Conservation (phyloP, 352 stramenopile genomes). For the Phytophthora lateralis region DNA sequence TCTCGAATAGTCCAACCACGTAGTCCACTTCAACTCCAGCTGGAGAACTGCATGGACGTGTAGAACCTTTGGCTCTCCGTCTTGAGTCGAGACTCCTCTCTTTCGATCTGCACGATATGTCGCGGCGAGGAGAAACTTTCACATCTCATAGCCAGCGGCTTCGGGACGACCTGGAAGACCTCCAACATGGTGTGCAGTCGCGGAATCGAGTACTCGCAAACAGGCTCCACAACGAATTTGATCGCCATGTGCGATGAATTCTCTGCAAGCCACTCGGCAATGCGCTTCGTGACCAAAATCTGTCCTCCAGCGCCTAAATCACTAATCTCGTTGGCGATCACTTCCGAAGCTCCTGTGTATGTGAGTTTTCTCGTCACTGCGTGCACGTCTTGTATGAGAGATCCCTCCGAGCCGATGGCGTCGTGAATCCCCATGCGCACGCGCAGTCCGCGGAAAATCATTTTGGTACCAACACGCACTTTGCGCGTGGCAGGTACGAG, state of each 20-base stretch:
- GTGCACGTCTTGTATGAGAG: conserved; percentile 40
- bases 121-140: conserved; percentile 24
- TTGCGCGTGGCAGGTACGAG: conserved; percentile 45
- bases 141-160: conserved; percentile 20
- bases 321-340: conserved; percentile 57
- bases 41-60: conserved; percentile 20
- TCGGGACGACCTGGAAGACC: conserved; percentile 42
- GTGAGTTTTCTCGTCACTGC: conserved; percentile 47
- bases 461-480: conserved; percentile 27
- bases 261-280: conserved; percentile 42
- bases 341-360: conserved; percentile 50
- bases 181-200: conserved; percentile 34
- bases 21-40: background rate
- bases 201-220: conserved; percentile 41
- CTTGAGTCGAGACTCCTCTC: conserved; percentile 11
- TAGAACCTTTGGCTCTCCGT: conserved; percentile 24
- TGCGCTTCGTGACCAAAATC: conserved; percentile 51
- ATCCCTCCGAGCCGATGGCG: conserved; percentile 33
- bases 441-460: conserved; percentile 48
- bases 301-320: conserved; percentile 55
- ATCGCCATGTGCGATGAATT: conserved; percentile 25
- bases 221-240: conserved; percentile 31
- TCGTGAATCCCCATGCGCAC: conserved; percentile 62
- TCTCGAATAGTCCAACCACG: background rate
- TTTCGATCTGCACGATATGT: conserved; percentile 23